A percentile compares a stretch with the other conserved stretches of the same genome.
Evolutionary conservation across 2,329 filamentous ascomycete species (phyloP).

Genomic region (Curvularia hawaiiensis): DNA sequence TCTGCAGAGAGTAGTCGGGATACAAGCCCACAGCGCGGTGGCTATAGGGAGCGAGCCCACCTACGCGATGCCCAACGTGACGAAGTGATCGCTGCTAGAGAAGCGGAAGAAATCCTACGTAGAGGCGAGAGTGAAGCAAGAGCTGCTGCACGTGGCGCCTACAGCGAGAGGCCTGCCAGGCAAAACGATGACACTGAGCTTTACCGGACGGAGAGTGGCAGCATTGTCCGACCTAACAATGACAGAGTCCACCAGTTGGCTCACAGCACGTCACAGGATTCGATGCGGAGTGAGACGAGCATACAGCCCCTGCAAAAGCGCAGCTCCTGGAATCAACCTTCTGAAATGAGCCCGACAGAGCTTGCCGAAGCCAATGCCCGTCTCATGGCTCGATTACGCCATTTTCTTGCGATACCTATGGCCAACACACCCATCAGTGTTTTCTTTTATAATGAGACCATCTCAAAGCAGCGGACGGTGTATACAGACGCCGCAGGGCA

Average conservation of each 20-base stretch:
- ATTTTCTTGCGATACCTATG: slow-evolving; percentile 86
- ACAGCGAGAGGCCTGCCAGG: slow-evolving; percentile 68
- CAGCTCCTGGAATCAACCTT: slow-evolving; percentile 55
- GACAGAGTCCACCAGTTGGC: slow-evolving; percentile 28
- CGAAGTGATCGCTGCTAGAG: slow-evolving; percentile 70
- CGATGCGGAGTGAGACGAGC: slow-evolving; percentile 33
- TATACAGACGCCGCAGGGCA: slow-evolving; percentile 88
- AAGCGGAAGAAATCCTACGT: slow-evolving; percentile 77
- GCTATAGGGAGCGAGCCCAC: slow-evolving; percentile 47
- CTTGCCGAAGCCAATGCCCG: slow-evolving; percentile 81
- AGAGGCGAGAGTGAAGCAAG: slow-evolving; percentile 74
- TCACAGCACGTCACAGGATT: slow-evolving; percentile 34
- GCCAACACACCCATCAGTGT: slow-evolving; percentile 80
- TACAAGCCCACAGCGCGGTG: slow-evolving; percentile 48
- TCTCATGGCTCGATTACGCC: slow-evolving; percentile 83
- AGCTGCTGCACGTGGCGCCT: slow-evolving; percentile 71
- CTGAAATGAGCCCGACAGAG: slow-evolving; percentile 76
- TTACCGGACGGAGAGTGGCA: slow-evolving; percentile 45
- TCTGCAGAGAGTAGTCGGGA: slow-evolving; percentile 52
- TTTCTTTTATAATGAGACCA: slow-evolving; percentile 89
- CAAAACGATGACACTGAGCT: slow-evolving; percentile 51
- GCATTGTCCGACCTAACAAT: slow-evolving; percentile 31
- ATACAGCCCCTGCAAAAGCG: slow-evolving; percentile 54
- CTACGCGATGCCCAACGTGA: slow-evolving; percentile 60
- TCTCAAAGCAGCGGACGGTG: slow-evolving; percentile 83